Evolutionary conservation across 305 asterid species (phyloP), one percentile per base, ranked within the genome.

Genomic region (Vinca major): DNA sequence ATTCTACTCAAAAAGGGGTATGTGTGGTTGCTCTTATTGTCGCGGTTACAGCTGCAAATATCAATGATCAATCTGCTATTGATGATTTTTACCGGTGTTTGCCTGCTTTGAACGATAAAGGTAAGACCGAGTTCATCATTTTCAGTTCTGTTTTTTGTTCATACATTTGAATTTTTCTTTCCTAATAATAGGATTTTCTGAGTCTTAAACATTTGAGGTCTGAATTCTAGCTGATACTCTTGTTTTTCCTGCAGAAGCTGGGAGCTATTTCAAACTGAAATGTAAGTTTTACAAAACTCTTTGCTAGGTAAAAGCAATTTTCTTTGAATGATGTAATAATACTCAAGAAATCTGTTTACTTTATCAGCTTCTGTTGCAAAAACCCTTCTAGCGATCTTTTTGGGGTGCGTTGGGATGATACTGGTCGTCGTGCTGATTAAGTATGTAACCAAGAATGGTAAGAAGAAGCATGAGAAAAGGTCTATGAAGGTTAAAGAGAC

Each of bases 51-150:
- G 88, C 88, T 61, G 62, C 74, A 36, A 73, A 69, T 53, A 48
- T 54, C 65, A 77, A 81, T 10, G 68, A 70, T 44, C 54, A 76
- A 41, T 62, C 81, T 54, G 63, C 12, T 14, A 20, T 64, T 5
- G 81, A 75, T 61, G 86, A 82, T 63, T 80, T 88, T 74, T 78
- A 74, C 67, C 73, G 85, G 54, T 90, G 94, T 80, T 82, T 88
- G 79, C 84, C 91, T 57, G 84, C 77, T 68, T 79, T 88, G 69
- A 77, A 66, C 49, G 63, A 49, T 66, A 65, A 79, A 74, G 92
- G 97, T 90, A 53, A 73, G 76, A 45, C 43, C 17, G 17, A 56
- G 16, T 21, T 55, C 40, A 37, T 51, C 58, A 40, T 20, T 17
- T 19, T 68, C 20, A 44, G 21, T 44, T 11, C 9, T 6, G 9